phyloP scores from a whole-genome alignment of 345 rosid species.

The Eutrema yunnanense region DNA sequence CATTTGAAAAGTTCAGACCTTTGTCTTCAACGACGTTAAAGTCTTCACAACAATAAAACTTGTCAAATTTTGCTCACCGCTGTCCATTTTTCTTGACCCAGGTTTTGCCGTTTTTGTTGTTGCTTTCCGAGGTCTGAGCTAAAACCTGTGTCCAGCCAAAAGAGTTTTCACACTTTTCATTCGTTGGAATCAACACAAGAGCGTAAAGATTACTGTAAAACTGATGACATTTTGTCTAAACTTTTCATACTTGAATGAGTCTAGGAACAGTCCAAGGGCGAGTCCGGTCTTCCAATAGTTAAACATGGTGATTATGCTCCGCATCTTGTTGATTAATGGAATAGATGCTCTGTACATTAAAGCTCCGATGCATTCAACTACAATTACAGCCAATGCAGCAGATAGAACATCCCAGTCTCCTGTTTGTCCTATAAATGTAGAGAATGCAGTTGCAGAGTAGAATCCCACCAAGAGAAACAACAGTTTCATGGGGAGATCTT shows the following conservation, averaged over 20 bases:
- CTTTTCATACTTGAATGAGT: slow-evolving; percentile 75
- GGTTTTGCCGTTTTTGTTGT: background rate
- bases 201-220: slow-evolving; percentile 6
- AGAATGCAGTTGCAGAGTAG: slow-evolving; percentile 62
- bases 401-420: slow-evolving; percentile 98
- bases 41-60: background rate
- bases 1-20: background rate
- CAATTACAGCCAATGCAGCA: slow-evolving; percentile 70
- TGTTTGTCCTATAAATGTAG: slow-evolving; percentile 82
- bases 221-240: slow-evolving; percentile 16
- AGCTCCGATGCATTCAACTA: slow-evolving; percentile 90
- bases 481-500: slow-evolving; percentile 62
- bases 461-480: slow-evolving; percentile 85
- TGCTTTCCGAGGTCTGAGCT: slow-evolving; percentile 10
- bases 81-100: background rate
- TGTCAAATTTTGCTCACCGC: slow-evolving; percentile 1
- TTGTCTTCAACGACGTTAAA: background rate
- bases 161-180: slow-evolving; percentile 3
- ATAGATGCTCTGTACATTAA: slow-evolving; percentile 70
- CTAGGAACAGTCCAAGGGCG: slow-evolving; percentile 83
- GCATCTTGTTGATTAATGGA: slow-evolving; percentile 41
- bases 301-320: slow-evolving; percentile 57
- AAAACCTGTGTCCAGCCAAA: slow-evolving; percentile 23
- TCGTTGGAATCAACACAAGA: background rate
- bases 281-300: slow-evolving; percentile 94